Evolutionary conservation across 2,329 filamentous ascomycete species (phyloP), one percentile per base, ranked within the genome.

Genomic region (Leptographium galeiforme): DNA sequence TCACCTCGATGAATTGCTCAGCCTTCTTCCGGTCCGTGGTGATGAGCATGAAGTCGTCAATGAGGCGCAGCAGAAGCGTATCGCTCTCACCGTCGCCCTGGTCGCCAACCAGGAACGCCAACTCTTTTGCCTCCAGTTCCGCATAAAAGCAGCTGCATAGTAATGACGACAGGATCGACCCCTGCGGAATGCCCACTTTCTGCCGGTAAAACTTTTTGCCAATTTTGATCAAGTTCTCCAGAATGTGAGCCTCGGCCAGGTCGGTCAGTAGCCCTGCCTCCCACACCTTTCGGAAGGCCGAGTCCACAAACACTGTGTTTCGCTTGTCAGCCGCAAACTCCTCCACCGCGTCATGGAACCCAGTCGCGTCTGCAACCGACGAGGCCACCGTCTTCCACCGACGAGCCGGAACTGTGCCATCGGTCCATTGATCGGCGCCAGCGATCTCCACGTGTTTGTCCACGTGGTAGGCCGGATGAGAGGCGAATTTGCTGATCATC

Each of bases 101-200:
- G 6, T n/a, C 16, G 19, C 14, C n/a, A 13, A 18, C 30, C 2
- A 93, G 68, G 63, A 96, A 97, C 0, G 63, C 64, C 2, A 97
- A 72, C 14, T 84, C 71, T 32, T 81, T 74, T 8, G 69, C 68
- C 66, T 98, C 93, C 1, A 97, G 77, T 57, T 93, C 82, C 7
- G 87, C 90, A 64, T 98, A 98, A 67, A 97, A 96, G 68, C 95
- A 91, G 68, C 89, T 97, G 73, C 93, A 97, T 6, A 98, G 74
- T 43, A 89, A 74, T 45, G 85, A 87, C 0, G 90, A 96, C 6
- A 98, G 66, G 1, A 96, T 78, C 0, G 90, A 96, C 8, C 93
- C 93, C 66, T 98, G 93, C 0, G 93, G 90, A 41, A 98, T 97
- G 14, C 93, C 93, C 25, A 77, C 72, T 65, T 83, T 91, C 65